Evolutionary conservation across 2,329 filamentous ascomycete species (phyloP).

Genomic region (Colletotrichum kahawae): DNA sequence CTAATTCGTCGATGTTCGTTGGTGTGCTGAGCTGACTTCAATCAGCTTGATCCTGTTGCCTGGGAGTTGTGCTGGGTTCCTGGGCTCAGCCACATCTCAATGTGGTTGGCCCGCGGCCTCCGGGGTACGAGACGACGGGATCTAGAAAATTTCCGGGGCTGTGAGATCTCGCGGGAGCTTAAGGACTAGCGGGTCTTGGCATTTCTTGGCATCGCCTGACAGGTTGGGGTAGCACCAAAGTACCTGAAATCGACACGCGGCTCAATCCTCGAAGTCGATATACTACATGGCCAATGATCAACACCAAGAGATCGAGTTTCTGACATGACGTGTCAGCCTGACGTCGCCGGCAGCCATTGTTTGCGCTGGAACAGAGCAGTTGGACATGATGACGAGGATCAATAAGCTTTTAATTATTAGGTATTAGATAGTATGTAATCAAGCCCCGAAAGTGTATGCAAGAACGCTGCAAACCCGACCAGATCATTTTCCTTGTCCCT

Average conservation of each 20-base stretch:
- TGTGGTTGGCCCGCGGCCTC: background rate
- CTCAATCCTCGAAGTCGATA: background rate
- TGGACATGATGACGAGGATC: background rate
- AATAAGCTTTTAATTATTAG: background rate
- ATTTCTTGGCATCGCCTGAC: background rate
- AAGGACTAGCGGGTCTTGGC: background rate
- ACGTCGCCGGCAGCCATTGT: background rate
- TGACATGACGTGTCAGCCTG: accelerated
- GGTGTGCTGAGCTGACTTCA: background rate
- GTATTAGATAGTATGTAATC: background rate
- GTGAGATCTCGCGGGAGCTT: background rate
- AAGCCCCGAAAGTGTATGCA: background rate
- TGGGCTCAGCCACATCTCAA: background rate
- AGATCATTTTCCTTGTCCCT: accelerated
- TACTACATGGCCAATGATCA: background rate
- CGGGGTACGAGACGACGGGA: background rate
- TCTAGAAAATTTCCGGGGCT: background rate
- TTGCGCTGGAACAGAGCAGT: background rate
- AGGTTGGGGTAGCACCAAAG: background rate
- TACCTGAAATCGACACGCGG: background rate
- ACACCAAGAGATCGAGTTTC: background rate
- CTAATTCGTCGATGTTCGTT: accelerated
- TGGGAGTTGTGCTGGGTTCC: background rate
- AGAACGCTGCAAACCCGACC: background rate
- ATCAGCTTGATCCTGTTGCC: background rate